phyloP scores from a whole-genome alignment of 2,329 filamentous ascomycete genomes.

The Nigrograna mackinnonii region DNA sequence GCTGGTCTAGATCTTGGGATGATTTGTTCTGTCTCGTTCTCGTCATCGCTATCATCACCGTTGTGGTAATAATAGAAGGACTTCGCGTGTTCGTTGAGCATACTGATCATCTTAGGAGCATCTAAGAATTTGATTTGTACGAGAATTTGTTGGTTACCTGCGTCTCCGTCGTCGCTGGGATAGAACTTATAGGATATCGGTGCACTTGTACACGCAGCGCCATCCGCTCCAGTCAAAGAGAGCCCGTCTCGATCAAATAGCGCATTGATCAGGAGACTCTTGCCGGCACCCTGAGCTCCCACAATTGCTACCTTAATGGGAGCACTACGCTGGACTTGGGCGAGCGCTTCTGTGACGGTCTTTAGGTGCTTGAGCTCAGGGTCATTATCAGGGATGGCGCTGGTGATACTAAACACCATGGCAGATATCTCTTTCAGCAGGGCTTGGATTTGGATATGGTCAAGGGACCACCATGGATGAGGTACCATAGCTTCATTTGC shows the following conservation, averaged over 20 bases:
- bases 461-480: conserved; percentile 6
- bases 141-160: conserved; percentile 2
- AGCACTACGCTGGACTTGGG: conserved; percentile 9
- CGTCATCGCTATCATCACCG: conserved; percentile 16
- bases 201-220: conserved; percentile 20
- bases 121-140: conserved; percentile 20
- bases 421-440: conserved; percentile 2
- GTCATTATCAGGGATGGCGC: background rate
- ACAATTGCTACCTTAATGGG: conserved; percentile 17
- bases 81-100: conserved; percentile 18
- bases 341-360: background rate
- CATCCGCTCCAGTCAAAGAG: conserved; percentile 22
- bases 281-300: conserved; percentile 26
- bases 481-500: conserved; percentile 1
- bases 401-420: background rate
- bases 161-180: background rate
- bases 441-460: background rate
- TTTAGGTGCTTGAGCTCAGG: conserved; percentile 1
- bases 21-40: conserved; percentile 10
- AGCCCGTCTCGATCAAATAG: conserved; percentile 19
- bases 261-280: conserved; percentile 19
- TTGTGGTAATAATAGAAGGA: conserved; percentile 16
- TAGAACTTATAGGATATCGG: conserved; percentile 14
- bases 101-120: conserved; percentile 9
- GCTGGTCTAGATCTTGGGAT: background rate